Conservation (phyloP, 768 basidiomycete genomes). For the Boletellus ananiceps region DNA sequence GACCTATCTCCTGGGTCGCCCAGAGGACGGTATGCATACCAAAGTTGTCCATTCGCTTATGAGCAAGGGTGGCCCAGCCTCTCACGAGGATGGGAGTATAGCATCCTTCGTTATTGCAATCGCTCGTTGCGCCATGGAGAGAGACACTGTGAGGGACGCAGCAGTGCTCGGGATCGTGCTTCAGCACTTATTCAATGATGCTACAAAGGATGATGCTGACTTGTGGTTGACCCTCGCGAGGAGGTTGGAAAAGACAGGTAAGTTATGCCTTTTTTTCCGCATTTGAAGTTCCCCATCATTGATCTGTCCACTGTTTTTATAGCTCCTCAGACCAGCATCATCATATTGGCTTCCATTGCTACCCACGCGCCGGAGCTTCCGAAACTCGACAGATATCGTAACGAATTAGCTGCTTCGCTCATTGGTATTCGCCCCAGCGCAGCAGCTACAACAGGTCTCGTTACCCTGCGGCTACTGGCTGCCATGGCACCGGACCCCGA, state of each 20-base stretch:
- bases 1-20: constrained; percentile 55
- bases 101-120: constrained; percentile 32
- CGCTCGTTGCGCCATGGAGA: constrained; percentile 27
- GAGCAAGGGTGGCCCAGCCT: constrained; percentile 22
- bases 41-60: constrained; percentile 36
- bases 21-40: constrained; percentile 49
- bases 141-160: constrained; percentile 50
- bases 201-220: constrained; percentile 64
- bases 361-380: constrained; percentile 62
- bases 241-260: constrained; percentile 59
- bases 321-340: constrained; percentile 71
- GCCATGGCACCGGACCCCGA: constrained; percentile 75
- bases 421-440: constrained; percentile 59
- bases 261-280: constrained; percentile 16
- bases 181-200: constrained; percentile 53
- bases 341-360: constrained; percentile 59
- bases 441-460: constrained; percentile 66
- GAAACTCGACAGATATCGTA: constrained; percentile 75
- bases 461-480: constrained; percentile 61
- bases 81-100: constrained; percentile 16
- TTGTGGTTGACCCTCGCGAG: constrained; percentile 72
- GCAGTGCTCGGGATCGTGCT: constrained; percentile 60
- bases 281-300: neutral
- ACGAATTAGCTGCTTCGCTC: constrained; percentile 82
- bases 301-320: neutral